Evolutionary conservation across 139 green algal genomes (phyloP).

Genomic region (Chlorella sp.): DNA sequence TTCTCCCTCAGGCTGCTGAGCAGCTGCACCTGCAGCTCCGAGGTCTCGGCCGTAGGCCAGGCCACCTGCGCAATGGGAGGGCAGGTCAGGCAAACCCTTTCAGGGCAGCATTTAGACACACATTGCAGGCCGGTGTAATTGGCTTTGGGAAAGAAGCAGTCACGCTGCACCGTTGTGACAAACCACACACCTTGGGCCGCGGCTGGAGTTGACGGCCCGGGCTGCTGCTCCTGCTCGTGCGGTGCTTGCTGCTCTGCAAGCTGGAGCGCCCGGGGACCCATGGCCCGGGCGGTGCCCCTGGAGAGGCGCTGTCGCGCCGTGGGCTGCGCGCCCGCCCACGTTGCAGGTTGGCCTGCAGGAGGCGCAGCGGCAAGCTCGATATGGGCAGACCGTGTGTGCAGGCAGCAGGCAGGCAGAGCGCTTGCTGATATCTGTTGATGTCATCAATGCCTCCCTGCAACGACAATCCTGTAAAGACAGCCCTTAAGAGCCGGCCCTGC

Average conservation of each 20-base stretch:
- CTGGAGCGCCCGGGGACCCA: conserved; percentile 32
- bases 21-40: conserved; percentile 39
- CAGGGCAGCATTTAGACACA: no score
- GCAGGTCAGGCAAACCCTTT: neutral
- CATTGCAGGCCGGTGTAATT: no score
- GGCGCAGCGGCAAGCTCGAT: no score
- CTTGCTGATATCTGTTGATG: no score
- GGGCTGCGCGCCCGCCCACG: conserved; percentile 10
- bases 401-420: no score
- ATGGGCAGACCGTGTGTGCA: no score
- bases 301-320: neutral
- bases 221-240: conserved; percentile 23
- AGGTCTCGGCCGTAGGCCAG: conserved; percentile 1
- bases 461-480: no score
- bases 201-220: conserved; percentile 15
- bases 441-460: no score
- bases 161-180: no score
- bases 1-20: conserved; percentile 21
- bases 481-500: neutral
- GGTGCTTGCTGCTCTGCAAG: conserved; percentile 38
- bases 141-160: no score
- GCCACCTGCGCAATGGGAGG: neutral
- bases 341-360: conserved; percentile 22
- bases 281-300: neutral
- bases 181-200: conserved; percentile 11